Percentiles rank a stretch among this genome's conserved stretches.
These are phyloP conservation scores for Chrysoporthe austroafricana DNA, from an alignment of 2,329 filamentous ascomycete species.

Conservation along the genomic window DNA sequence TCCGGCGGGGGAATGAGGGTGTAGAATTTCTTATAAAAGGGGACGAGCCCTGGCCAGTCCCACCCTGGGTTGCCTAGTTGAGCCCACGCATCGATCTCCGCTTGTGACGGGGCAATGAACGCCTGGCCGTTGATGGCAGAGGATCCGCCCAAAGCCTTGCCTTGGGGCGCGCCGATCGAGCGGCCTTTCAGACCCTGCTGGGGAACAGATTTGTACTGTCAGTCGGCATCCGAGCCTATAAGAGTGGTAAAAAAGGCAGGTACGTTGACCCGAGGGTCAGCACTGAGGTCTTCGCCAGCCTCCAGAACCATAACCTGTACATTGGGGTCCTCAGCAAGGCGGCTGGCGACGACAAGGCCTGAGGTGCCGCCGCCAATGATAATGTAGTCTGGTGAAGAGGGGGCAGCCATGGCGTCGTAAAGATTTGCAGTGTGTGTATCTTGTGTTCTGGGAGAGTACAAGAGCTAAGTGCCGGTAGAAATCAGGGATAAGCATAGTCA, in stretches of 20 bases:
- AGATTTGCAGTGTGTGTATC: too few species aligned
- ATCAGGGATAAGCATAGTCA: too few species aligned
- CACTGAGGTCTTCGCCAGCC: constrained; percentile 35
- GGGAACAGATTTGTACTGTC: constrained; percentile 20
- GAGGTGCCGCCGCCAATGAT: constrained; percentile 33
- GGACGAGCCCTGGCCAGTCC: constrained; percentile 30
- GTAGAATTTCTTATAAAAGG: constrained; percentile 31
- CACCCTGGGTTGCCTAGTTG: constrained; percentile 32
- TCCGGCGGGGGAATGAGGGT: constrained; percentile 28
- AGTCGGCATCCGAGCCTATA: constrained; percentile 26
- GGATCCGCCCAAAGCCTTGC: constrained; percentile 32
- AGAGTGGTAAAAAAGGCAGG: constrained; percentile 36
- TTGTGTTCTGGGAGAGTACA: too few species aligned
- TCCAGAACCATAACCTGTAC: constrained; percentile 36
- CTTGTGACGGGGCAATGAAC: constrained; percentile 30
- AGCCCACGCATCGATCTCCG: constrained; percentile 32
- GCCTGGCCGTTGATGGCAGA: constrained; percentile 33
- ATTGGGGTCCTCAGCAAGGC: constrained; percentile 28
- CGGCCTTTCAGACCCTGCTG: constrained; percentile 28
- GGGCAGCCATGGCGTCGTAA: too few species aligned
- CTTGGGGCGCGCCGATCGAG: constrained; percentile 25
- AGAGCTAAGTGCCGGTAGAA: too few species aligned
- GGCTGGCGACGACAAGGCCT: constrained; percentile 21
- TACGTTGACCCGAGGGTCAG: constrained; percentile 33
- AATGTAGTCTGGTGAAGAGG: constrained; percentile 9